Conservation (phyloP, 2,329 filamentous ascomycete species). For the Aspergillus melleus region DNA sequence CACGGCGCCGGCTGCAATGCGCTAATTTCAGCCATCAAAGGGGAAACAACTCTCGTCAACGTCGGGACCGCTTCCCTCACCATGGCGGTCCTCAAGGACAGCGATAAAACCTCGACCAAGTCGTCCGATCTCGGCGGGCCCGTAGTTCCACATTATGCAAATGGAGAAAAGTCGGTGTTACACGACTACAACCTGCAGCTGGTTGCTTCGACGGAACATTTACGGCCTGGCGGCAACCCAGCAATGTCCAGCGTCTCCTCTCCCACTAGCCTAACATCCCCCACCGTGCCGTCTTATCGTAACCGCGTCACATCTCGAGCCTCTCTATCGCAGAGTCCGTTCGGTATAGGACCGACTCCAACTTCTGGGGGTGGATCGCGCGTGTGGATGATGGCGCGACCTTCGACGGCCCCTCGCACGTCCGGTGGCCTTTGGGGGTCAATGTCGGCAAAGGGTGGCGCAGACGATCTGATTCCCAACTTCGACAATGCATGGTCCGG, state of each 20-base stretch:
- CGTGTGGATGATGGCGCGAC: constrained; percentile 25
- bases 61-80: constrained; percentile 88
- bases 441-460: constrained; percentile 18
- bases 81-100: constrained; percentile 69
- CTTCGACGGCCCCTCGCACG: constrained; percentile 23
- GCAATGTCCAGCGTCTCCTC: constrained; percentile 27
- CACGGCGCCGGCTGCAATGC: constrained; percentile 97
- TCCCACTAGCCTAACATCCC: constrained; percentile 21
- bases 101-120: constrained; percentile 16
- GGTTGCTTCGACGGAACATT: constrained; percentile 61
- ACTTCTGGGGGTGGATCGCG: constrained; percentile 16
- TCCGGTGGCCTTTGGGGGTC: constrained; percentile 39
- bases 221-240: constrained; percentile 50
- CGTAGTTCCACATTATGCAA: constrained; percentile 2
- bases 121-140: constrained; percentile 8
- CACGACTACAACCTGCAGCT: constrained; percentile 60
- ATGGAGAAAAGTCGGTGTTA: constrained; percentile 35
- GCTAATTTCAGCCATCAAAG: constrained; percentile 84
- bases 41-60: constrained; percentile 87
- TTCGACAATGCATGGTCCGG: constrained; percentile 32
- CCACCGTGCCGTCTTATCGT: constrained; percentile 32
- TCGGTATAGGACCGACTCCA: constrained; percentile 25
- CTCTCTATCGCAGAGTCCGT: constrained; percentile 26
- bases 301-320: constrained; percentile 32
- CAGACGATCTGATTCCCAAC: constrained; percentile 39